Evolutionary conservation across 2,329 filamentous ascomycete species (phyloP).

Genomic region (Aureobasidium sp.): DNA sequence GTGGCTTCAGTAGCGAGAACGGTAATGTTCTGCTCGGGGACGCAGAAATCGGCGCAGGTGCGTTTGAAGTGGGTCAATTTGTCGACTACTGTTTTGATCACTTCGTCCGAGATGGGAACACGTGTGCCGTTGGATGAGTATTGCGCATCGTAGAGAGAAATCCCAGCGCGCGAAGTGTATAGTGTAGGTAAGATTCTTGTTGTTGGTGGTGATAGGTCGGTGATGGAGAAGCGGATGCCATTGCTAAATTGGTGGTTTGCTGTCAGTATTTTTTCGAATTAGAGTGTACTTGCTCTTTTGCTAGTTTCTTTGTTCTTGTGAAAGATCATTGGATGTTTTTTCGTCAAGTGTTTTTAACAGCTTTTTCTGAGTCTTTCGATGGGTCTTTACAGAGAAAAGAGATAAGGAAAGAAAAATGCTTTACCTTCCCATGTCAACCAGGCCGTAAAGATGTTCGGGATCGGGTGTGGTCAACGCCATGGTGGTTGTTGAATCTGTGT

Average conservation of each 20-base stretch:
- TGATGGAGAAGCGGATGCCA: conserved; percentile 87
- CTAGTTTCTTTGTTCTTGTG: not conserved
- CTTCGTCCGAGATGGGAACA: conserved; percentile 47
- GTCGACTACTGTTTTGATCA: conserved; percentile 57
- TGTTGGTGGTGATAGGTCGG: conserved; percentile 62
- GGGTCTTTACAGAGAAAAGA: not conserved
- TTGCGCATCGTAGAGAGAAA: conserved; percentile 81
- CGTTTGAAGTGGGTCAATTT: conserved; percentile 62
- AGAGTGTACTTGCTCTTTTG: not conserved
- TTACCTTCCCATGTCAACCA: conserved; percentile 17
- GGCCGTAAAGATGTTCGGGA: conserved; percentile 10
- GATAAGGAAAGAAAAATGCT: not conserved
- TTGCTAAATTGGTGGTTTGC: conserved; percentile 45
- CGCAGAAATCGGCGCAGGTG: conserved; percentile 61
- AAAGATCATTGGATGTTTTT: not conserved
- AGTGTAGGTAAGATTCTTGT: conserved; percentile 67
- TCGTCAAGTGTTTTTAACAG: no score
- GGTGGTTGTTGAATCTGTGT: not conserved
- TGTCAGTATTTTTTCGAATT: not conserved
- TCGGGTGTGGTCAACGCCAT: conserved; percentile 4
- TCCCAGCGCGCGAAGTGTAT: conserved; percentile 67
- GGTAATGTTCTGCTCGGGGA: conserved; percentile 55
- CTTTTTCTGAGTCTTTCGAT: not conserved
- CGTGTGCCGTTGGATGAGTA: conserved; percentile 30
- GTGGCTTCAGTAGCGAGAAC: conserved; percentile 87